Percentiles rank a stretch among this genome's conserved stretches.
These are phyloP conservation scores for Trichodelitschia bisporula DNA, from an alignment of 495 filamentous ascomycete species.

Conservation along the genomic window DNA sequence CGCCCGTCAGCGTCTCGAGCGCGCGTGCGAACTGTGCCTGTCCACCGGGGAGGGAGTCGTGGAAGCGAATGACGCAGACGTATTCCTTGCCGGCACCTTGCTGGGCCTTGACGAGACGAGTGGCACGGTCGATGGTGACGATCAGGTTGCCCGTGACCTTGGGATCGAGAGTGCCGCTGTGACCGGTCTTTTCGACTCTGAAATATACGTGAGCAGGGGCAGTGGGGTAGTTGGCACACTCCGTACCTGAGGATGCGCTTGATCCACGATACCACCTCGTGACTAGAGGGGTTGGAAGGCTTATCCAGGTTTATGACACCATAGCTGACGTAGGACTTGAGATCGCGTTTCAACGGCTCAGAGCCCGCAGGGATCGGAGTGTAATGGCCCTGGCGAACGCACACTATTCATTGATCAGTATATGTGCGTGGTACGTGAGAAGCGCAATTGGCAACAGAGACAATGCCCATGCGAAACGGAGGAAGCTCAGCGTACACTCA, in stretches of 20 bases:
- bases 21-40: conserved; percentile 74
- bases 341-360: conserved; percentile 64
- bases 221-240: too few species aligned
- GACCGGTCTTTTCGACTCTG: conserved; percentile 93
- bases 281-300: conserved; percentile 87
- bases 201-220: too few species aligned
- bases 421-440: too few species aligned
- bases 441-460: too few species aligned
- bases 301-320: conserved; percentile 98
- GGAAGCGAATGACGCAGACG: conserved; percentile 68
- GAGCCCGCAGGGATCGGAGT: conserved; percentile 81
- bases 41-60: conserved; percentile 77
- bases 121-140: conserved; percentile 36
- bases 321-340: conserved; percentile 85
- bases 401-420: too few species aligned
- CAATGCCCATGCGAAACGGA: too few species aligned
- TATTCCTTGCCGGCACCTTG: conserved; percentile 90
- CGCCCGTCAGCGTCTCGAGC: conserved; percentile 82
- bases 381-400: conserved; percentile 75
- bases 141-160: conserved; percentile 73
- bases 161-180: conserved; percentile 91
- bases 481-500: conserved; percentile 28
- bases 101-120: conserved; percentile 90
- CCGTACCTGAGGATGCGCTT: conserved; percentile 92
- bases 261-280: conserved; percentile 97